These are phyloP conservation scores for Candida dendrica DNA, from an alignment of 805 yeast genomes.

Conservation along the genomic window DNA sequence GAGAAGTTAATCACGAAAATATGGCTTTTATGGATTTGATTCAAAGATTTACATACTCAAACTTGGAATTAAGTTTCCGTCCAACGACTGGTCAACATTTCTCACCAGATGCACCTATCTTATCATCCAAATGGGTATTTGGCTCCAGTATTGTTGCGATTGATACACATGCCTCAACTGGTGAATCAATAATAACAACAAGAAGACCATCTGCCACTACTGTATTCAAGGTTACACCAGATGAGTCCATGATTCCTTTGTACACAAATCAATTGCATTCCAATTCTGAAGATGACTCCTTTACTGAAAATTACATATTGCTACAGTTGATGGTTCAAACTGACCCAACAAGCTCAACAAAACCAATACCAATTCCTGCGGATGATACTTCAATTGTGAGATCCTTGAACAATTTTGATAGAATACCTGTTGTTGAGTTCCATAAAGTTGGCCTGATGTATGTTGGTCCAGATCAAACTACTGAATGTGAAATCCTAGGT, in stretches of 20 bases:
- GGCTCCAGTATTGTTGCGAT: constrained; percentile 54
- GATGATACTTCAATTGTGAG: constrained; percentile 39
- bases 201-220: constrained; percentile 65
- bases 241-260: constrained; percentile 29
- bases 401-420: constrained; percentile 58
- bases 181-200: constrained; percentile 42
- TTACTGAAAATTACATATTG: constrained; percentile 40
- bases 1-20: constrained; percentile 36
- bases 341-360: constrained; percentile 24
- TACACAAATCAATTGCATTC: constrained; percentile 18
- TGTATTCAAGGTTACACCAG: constrained; percentile 36
- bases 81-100: constrained; percentile 18
- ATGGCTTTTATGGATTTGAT: constrained; percentile 63
- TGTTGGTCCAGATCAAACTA: constrained; percentile 58
- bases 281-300: constrained; percentile 15
- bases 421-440: constrained; percentile 71
- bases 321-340: constrained; percentile 44
- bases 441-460: constrained; percentile 76
- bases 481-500: constrained; percentile 56
- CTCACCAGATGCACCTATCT: constrained; percentile 16
- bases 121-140: constrained; percentile 47
- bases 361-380: constrained; percentile 46
- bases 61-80: constrained; percentile 45
- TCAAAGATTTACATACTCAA: constrained; percentile 57
- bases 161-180: constrained; percentile 43